Base-by-base conservation (phyloP, 2,329 filamentous ascomycete genomes). In the Calonectria pseudoreteaudii region DNA sequence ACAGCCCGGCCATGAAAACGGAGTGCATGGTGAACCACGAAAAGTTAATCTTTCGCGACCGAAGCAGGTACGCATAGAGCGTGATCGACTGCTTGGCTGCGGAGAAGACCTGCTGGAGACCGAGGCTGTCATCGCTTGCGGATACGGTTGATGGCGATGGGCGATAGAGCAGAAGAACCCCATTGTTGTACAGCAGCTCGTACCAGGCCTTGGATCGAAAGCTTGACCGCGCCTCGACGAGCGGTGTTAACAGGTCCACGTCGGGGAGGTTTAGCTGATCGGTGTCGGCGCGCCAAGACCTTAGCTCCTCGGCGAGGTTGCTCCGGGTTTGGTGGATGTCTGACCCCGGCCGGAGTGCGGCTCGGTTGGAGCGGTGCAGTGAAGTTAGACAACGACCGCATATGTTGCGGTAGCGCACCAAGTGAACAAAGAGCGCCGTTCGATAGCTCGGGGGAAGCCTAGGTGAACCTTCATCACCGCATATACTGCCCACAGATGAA, bases 1-100 rank as follows among this genome's bases (percentile, higher is more conserved):
- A 85, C 0, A 87, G 73, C 0, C 87, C 87, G 0, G 87, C 87
- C 71, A 88, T 84, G 76, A 89, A 89, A 1, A 88, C 83, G 0
- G 86, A 83, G 65, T 89, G 87, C 71, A 89, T 83, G 0, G 87
- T 87, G 31, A 89, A 85, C 87, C 87, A 89, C 0, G 85, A 86
- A 52, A 85, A 88, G 75, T 88, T 89, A 70, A 89, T 86, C 58
- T 85, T 85, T 6, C 86, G 81, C 0, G 85, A 86, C 9, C 84
- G 83, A 64, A 88, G 86, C 0, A 89, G 76, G 23, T 82, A 84
- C 0, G 87, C 83, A 66, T 89, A 89, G 0, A 87, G 78, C 2
- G 79, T 82, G 53, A 89, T 87, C 0, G 85, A 79, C 23, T 85
- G 80, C 30, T 83, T 81, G 1, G 86, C 82, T 0, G 86, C 84